A percentile compares a stretch with the other conserved stretches of the same genome.
Conservation (phyloP, 371 early-diverging fungal species). For the Mucor sp. region DNA sequence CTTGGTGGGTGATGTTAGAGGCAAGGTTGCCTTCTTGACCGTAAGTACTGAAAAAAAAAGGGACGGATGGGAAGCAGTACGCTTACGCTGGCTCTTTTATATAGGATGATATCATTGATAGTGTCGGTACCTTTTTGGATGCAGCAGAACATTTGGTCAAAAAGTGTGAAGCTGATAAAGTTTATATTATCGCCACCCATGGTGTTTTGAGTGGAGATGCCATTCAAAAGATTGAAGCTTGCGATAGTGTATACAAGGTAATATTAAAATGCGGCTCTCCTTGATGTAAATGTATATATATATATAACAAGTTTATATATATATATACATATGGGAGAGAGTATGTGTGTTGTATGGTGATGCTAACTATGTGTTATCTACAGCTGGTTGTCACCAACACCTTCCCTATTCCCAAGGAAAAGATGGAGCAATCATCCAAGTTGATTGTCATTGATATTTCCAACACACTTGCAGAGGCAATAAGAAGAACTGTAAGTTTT, state of each 20-base stretch:
- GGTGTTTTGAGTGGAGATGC: constrained; percentile 91
- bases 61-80: too few species aligned
- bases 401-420: constrained; percentile 84
- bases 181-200: constrained; percentile 94
- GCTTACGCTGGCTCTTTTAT: too few species aligned
- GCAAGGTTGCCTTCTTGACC: constrained; percentile 85
- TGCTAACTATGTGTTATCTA: background rate
- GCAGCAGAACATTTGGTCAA: constrained; percentile 89
- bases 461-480: constrained; percentile 93
- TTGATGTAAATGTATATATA: background rate
- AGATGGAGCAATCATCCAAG: constrained; percentile 73
- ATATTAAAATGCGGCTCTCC: constrained; percentile 7
- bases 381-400: constrained; percentile 93
- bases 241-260: constrained; percentile 82
- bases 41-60: constrained; percentile 45
- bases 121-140: constrained; percentile 84
- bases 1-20: constrained; percentile 93
- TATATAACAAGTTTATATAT: background rate
- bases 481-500: constrained; percentile 81
- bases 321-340: background rate
- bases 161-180: constrained; percentile 82
- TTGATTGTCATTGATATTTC: constrained; percentile 88
- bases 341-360: background rate
- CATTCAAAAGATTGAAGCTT: constrained; percentile 81
- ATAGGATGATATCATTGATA: constrained; percentile 92